These are phyloP conservation scores for Pseudoneurospora amorphoporcata DNA, from an alignment of 495 filamentous ascomycete species.

Conservation along the genomic window DNA sequence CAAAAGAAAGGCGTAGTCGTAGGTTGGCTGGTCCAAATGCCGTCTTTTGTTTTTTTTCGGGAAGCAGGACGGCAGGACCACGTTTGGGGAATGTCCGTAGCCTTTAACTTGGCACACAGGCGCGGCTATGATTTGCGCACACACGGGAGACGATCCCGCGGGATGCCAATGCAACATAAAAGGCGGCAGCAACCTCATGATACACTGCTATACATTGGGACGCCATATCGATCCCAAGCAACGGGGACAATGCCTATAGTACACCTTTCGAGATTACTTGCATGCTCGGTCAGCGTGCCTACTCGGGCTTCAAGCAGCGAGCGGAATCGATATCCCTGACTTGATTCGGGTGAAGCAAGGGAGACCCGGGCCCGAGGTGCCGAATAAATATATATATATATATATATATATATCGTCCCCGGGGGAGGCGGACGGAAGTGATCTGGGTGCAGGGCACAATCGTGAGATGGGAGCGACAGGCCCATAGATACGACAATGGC, in stretches of 20 bases:
- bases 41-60: neutral
- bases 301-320: neutral
- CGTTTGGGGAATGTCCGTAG: constrained; percentile 25
- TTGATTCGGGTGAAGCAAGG: neutral
- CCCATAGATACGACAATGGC: neutral
- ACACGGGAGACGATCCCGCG: neutral
- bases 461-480: neutral
- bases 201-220: neutral
- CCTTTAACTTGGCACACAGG: neutral
- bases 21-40: neutral
- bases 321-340: neutral
- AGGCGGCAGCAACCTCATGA: neutral
- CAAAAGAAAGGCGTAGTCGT: neutral
- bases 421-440: neutral
- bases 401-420: too few species aligned
- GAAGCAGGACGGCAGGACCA: neutral
- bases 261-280: neutral
- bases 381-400: too few species aligned
- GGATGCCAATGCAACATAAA: neutral
- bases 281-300: neutral
- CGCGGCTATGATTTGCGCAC: neutral
- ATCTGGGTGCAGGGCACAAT: neutral
- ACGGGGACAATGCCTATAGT: neutral
- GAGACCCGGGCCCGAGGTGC: neutral
- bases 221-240: neutral